Evolutionary conservation across 331 rosid species (phyloP).

Genomic region (Saraca asoca): DNA sequence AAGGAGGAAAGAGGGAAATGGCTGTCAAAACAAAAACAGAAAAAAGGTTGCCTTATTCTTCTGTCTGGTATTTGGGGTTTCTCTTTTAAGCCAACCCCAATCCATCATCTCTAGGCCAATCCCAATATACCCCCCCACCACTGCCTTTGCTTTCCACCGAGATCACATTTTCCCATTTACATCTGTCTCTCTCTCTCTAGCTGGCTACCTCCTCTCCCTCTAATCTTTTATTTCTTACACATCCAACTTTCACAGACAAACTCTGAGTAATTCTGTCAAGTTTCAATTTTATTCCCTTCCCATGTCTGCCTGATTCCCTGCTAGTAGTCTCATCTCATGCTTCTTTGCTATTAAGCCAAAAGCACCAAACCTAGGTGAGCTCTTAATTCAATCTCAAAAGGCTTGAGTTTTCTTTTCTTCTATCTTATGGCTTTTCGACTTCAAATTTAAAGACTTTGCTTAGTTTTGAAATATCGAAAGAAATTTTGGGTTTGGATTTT

Average conservation of each 20-base stretch:
- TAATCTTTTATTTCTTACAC: background rate
- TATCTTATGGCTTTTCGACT: background rate
- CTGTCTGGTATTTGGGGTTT: conserved; percentile 53
- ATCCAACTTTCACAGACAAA: conserved; percentile 33
- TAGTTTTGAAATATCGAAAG: background rate
- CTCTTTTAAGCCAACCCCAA: conserved; percentile 47
- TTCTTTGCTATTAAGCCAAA: conserved; percentile 10
- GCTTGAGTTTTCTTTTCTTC: background rate
- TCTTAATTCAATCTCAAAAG: background rate
- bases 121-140: conserved; percentile 35
- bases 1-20: conserved; percentile 32
- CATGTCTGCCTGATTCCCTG: conserved; percentile 17
- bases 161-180: conserved; percentile 22
- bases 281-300: background rate
- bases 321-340: conserved; percentile 12
- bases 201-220: background rate
- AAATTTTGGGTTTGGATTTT: conserved; percentile 3
- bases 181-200: background rate
- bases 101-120: conserved; percentile 36
- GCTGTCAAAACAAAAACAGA: too few species aligned
- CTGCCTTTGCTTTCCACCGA: conserved; percentile 25
- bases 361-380: conserved; percentile 25
- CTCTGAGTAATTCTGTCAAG: conserved; percentile 38
- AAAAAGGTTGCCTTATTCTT: conserved; percentile 38
- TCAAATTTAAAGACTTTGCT: background rate